Evolutionary conservation across 2,329 filamentous ascomycete species (phyloP).

Genomic region (Aspergillus sp.): DNA sequence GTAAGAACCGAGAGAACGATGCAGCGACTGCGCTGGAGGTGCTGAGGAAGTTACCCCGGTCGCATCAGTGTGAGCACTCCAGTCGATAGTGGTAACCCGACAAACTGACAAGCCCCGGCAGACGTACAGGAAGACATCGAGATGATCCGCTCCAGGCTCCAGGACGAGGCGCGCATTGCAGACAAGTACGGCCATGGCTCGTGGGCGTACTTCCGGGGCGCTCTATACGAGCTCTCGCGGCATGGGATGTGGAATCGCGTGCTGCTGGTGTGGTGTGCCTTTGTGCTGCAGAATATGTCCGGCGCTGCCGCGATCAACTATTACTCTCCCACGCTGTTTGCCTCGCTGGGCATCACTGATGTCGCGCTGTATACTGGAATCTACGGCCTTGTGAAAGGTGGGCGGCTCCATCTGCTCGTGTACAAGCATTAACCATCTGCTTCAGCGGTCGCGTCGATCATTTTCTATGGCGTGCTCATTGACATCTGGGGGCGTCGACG

Average conservation of each 20-base stretch:
- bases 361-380: conserved; percentile 21
- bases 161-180: conserved; percentile 13
- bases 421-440: neutral
- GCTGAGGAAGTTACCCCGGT: conserved; percentile 13
- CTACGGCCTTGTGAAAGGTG: conserved; percentile 21
- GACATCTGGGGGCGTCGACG: conserved; percentile 18
- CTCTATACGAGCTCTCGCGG: conserved; percentile 18
- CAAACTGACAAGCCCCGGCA: neutral
- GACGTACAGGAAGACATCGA: conserved; percentile 16
- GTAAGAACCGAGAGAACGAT: conserved; percentile 12
- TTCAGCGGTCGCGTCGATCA: conserved; percentile 17
- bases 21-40: conserved; percentile 6
- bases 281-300: conserved; percentile 21
- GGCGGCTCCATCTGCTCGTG: neutral
- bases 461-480: conserved; percentile 21
- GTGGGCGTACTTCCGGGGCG: conserved; percentile 24
- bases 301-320: conserved; percentile 21
- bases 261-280: conserved; percentile 40
- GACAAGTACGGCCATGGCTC: conserved; percentile 22
- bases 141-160: conserved; percentile 7
- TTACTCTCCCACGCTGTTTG: conserved; percentile 21
- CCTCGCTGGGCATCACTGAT: conserved; percentile 19
- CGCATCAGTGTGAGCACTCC: conserved; percentile 13
- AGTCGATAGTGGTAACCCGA: neutral
- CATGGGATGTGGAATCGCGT: conserved; percentile 43